Percentiles rank a stretch among this genome's conserved stretches.
Conservation (phyloP, 2,329 filamentous ascomycete genomes). For the Colletotrichum sp. region DNA sequence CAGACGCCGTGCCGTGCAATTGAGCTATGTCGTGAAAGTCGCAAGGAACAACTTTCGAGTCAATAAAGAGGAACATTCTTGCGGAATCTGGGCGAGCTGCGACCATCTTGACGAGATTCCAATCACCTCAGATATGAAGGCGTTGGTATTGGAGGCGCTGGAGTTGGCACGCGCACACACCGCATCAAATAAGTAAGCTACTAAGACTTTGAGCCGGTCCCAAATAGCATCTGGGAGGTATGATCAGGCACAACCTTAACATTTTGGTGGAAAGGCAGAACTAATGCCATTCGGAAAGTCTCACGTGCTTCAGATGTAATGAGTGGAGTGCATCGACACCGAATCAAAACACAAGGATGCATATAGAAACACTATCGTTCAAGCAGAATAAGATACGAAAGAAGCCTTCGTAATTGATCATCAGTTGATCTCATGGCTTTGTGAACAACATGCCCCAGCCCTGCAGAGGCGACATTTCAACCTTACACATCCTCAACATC, state of each 20-base stretch:
- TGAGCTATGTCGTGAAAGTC: not conserved
- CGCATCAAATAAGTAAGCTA: not conserved
- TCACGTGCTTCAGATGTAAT: not conserved
- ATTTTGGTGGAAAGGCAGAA: not conserved
- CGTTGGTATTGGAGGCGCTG: not conserved
- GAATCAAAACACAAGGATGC: not conserved
- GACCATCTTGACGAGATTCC: not conserved
- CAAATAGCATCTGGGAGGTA: not conserved
- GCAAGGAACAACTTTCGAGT: not conserved
- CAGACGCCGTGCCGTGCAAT: not conserved
- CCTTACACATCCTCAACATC: constrained; percentile 36
- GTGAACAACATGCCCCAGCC: constrained; percentile 41
- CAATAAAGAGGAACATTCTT: not conserved
- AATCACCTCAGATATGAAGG: not conserved
- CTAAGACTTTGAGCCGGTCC: not conserved
- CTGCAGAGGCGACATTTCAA: constrained; percentile 31
- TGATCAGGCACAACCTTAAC: not conserved
- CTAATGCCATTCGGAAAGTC: not conserved
- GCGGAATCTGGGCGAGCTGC: not conserved
- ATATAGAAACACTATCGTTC: not conserved
- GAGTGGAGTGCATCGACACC: not conserved
- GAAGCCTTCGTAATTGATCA: not conserved
- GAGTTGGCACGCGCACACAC: not conserved
- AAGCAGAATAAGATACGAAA: not conserved
- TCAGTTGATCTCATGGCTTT: not conserved